A percentile compares a stretch with the other conserved stretches of the same genome.
Conservation (phyloP, 2,329 filamentous ascomycete genomes). For the Monosporascus ibericus region DNA sequence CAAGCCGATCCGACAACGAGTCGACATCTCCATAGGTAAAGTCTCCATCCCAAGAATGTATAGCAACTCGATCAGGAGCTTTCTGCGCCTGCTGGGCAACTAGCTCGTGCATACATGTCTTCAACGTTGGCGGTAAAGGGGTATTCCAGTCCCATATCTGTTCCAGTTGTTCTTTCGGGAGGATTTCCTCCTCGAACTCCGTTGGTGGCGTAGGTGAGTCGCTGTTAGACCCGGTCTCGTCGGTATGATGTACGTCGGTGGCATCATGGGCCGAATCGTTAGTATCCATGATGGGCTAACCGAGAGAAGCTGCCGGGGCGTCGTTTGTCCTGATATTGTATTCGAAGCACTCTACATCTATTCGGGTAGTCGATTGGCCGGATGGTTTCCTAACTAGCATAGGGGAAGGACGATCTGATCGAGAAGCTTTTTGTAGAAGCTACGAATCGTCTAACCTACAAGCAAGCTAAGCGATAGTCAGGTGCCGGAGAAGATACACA, state of each 20-base stretch:
- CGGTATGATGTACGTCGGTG: constrained; percentile 12
- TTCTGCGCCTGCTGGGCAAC: constrained; percentile 31
- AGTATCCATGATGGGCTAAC: constrained; percentile 7
- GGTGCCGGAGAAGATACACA: no score
- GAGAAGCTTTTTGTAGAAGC: no score
- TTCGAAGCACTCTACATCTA: background rate
- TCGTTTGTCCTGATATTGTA: background rate
- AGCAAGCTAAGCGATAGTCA: no score
- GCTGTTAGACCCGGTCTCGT: constrained; percentile 14
- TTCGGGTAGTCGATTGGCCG: background rate
- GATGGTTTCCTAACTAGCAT: background rate
- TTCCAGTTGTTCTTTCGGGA: constrained; percentile 31
- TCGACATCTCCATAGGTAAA: constrained; percentile 42
- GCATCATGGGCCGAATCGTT: constrained; percentile 6
- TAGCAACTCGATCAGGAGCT: constrained; percentile 34
- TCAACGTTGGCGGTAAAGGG: constrained; percentile 32
- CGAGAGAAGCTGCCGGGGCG: background rate
- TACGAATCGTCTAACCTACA: no score
- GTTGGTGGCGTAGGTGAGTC: constrained; percentile 22
- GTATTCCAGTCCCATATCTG: constrained; percentile 43
- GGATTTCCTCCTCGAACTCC: constrained; percentile 20
- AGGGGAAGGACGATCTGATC: background rate
- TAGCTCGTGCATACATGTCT: constrained; percentile 41
- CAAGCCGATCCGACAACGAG: constrained; percentile 34
- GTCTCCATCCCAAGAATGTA: constrained; percentile 45